Conservation (phyloP, 148 eudicot genomes). For the Vaccinium macrocarpon region DNA sequence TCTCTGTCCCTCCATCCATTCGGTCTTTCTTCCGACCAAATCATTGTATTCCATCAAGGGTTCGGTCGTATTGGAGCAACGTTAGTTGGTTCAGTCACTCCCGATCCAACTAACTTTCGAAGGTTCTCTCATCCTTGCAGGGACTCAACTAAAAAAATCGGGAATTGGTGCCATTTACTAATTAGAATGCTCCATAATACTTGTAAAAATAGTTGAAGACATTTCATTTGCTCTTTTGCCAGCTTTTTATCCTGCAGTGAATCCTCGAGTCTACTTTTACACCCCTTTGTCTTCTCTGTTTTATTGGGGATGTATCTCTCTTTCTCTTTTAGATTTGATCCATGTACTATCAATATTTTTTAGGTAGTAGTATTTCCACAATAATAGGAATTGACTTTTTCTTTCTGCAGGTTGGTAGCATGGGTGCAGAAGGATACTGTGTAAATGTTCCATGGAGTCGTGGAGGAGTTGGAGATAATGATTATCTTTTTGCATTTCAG, state of each 20-base stretch:
- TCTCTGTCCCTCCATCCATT: too few relatives aligned
- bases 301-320: not conserved
- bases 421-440: conserved; percentile 94
- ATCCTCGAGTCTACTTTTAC: not conserved
- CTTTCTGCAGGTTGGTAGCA: conserved; percentile 71
- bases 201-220: not conserved
- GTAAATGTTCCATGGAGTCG: conserved; percentile 94
- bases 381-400: not conserved
- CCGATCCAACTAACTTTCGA: too few relatives aligned
- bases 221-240: not conserved
- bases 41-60: too few relatives aligned
- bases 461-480: conserved; percentile 91
- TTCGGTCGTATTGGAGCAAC: too few relatives aligned
- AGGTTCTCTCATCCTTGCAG: not conserved
- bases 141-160: not conserved
- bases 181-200: not conserved
- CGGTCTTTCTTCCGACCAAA: too few relatives aligned
- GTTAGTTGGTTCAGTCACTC: too few relatives aligned
- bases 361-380: not conserved
- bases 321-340: not conserved
- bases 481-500: conserved; percentile 85
- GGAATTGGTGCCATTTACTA: not conserved
- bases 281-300: not conserved
- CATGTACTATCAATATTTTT: not conserved
- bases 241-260: not conserved